These are phyloP conservation scores for Aschersonia sp. DNA, from an alignment of 2,329 filamentous ascomycete genomes.

Conservation along the genomic window DNA sequence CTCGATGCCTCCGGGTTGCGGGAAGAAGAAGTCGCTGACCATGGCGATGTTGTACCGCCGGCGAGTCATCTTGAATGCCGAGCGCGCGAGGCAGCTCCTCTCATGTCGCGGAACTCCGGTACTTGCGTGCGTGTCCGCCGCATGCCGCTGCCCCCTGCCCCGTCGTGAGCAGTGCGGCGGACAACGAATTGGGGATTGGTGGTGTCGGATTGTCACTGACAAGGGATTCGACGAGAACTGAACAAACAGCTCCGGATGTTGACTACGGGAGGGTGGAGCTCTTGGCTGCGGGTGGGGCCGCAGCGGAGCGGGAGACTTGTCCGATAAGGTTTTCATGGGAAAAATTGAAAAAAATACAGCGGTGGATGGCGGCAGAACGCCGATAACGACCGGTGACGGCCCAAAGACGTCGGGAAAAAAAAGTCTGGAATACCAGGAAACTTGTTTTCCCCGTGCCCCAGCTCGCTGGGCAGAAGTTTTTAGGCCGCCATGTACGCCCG, in stretches of 20 bases:
- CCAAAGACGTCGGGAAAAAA: constrained; percentile 10
- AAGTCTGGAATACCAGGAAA: no score
- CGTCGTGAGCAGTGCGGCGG: no score
- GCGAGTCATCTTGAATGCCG: constrained; percentile 28
- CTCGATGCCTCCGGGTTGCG: constrained; percentile 89
- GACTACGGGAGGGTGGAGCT: no score
- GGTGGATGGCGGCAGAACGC: constrained; percentile 21
- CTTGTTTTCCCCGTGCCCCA: not conserved
- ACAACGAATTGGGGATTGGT: no score
- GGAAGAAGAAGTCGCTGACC: constrained; percentile 99
- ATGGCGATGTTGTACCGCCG: constrained; percentile 62
- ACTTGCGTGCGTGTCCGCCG: no score
- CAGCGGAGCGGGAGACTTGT: not conserved
- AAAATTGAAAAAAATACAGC: constrained; percentile 7
- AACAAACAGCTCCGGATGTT: no score
- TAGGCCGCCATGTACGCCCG: constrained; percentile 23
- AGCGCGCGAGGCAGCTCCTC: not conserved
- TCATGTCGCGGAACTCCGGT: not conserved
- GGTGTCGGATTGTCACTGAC: no score
- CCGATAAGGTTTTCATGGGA: not conserved
- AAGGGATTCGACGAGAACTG: no score
- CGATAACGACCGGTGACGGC: constrained; percentile 16
- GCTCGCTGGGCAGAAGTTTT: not conserved
- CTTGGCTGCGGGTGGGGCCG: no score
- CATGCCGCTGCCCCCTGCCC: no score